Evolutionary conservation across 2,329 filamentous ascomycete species (phyloP).

Genomic region (Penicillium sp.): DNA sequence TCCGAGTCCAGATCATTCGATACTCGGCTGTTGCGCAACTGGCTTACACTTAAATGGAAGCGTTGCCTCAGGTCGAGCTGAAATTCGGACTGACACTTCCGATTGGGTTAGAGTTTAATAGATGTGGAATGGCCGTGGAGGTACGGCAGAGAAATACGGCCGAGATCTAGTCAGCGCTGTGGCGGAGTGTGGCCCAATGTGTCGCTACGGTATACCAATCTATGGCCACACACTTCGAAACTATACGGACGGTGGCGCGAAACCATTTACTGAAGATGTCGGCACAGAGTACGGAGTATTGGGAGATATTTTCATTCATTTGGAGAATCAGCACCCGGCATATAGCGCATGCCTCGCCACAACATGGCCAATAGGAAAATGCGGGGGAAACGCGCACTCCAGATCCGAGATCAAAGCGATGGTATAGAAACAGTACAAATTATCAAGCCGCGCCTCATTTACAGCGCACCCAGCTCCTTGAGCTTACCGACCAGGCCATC

Average conservation of each 20-base stretch:
- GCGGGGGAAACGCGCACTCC: constrained; percentile 9
- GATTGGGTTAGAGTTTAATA: constrained; percentile 1
- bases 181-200: neutral
- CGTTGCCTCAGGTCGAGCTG: constrained; percentile 6
- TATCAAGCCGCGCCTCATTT: constrained; percentile 28
- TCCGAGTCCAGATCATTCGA: neutral
- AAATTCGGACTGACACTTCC: neutral
- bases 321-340: neutral
- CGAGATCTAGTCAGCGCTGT: constrained; percentile 4
- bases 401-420: constrained; percentile 16
- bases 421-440: constrained; percentile 27
- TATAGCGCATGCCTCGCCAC: constrained; percentile 6
- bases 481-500: constrained; percentile 91
- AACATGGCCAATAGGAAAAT: constrained; percentile 6
- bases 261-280: no score
- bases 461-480: constrained; percentile 93
- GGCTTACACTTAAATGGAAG: neutral
- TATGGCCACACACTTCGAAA: neutral
- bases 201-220: neutral
- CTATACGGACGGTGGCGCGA: no score
- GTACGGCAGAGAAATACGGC: neutral
- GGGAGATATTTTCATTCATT: neutral
- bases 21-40: neutral
- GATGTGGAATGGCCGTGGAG: neutral
- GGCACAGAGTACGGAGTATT: no score